Conservation (phyloP, 2,329 filamentous ascomycete genomes). For the Massarina eburnea region DNA sequence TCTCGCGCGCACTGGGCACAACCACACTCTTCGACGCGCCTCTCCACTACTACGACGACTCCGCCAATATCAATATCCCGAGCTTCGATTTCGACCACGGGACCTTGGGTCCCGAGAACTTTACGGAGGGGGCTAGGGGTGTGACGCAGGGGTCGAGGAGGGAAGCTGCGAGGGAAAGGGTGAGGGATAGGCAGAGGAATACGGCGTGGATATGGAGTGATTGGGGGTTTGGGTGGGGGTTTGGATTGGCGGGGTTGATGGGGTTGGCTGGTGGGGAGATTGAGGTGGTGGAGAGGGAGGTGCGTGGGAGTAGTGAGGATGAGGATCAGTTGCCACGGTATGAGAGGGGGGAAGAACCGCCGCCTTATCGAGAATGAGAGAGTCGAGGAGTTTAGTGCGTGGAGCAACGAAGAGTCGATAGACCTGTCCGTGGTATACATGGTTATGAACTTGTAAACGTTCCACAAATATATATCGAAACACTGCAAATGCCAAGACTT, state of each 20-base stretch:
- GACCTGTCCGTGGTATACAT: too few relatives aligned
- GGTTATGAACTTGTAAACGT: too few relatives aligned
- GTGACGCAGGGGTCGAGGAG: not conserved
- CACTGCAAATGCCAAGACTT: too few relatives aligned
- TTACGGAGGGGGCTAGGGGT: not conserved
- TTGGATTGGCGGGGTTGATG: not conserved
- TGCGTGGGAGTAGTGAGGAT: not conserved
- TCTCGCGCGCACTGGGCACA: not conserved
- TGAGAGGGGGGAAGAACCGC: slow-evolving; percentile 4
- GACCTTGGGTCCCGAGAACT: not conserved
- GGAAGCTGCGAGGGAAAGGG: not conserved
- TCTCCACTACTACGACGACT: not conserved
- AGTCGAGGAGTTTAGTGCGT: too few relatives aligned
- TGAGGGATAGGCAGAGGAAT: not conserved
- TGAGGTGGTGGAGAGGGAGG: not conserved
- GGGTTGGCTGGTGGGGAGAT: not conserved
- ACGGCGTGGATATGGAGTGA: not conserved
- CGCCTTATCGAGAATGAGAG: slow-evolving; percentile 1
- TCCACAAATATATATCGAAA: too few relatives aligned
- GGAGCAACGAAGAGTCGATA: not conserved
- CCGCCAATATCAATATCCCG: too few relatives aligned
- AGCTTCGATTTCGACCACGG: not conserved
- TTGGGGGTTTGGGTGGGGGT: not conserved
- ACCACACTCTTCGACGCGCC: not conserved
- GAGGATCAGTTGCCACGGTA: slow-evolving; percentile 4